Percentiles rank a stretch among this genome's conserved stretches.
Conservation (phyloP, 2,329 filamentous ascomycete species). For the Whalleya microplaca region DNA sequence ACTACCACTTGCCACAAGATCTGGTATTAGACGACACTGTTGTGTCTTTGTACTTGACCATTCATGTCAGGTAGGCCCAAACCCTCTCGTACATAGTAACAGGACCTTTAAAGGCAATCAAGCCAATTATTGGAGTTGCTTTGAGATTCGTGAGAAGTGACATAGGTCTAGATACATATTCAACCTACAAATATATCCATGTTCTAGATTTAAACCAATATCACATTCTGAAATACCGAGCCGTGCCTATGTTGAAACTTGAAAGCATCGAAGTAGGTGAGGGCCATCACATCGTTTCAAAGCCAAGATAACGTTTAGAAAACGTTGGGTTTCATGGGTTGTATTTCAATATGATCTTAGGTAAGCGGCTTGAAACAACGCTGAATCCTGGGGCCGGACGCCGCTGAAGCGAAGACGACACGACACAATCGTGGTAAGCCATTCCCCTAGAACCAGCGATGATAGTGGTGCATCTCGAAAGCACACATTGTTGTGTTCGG, state of each 20-base stretch:
- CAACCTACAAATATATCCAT: no score
- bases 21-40: not conserved
- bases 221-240: no score
- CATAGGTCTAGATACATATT: no score
- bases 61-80: no score
- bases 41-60: not conserved
- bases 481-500: not conserved
- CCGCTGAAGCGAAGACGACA: not conserved
- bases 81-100: no score
- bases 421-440: not conserved
- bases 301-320: not conserved
- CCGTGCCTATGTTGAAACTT: no score
- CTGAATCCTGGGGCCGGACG: not conserved
- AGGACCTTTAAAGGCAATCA: no score
- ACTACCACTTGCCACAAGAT: not conserved
- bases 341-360: not conserved
- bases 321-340: not conserved
- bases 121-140: no score
- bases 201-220: no score
- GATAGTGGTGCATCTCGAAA: not conserved
- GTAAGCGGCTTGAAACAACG: not conserved
- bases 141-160: no score
- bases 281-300: not conserved
- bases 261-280: no score
- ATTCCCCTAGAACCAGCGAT: not conserved